Percentiles rank a stretch among this genome's conserved stretches.
phyloP scores from a whole-genome alignment of 768 basidiomycete species.

The Mycena galericulata region DNA sequence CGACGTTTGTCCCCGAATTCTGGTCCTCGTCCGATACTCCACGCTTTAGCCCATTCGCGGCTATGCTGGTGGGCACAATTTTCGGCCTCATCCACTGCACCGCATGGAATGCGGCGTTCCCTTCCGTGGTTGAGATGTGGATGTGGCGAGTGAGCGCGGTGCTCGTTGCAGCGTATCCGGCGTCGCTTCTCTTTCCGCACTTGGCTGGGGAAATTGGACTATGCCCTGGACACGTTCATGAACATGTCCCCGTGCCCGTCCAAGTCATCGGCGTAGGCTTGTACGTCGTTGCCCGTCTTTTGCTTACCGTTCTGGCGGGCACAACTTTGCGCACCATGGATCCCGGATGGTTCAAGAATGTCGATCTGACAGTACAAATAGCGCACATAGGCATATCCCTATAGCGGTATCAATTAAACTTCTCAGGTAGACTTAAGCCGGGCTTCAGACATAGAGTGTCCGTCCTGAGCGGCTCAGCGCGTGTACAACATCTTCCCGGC shows the following conservation, averaged over 20 bases:
- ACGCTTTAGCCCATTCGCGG: background rate
- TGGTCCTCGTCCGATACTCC: background rate
- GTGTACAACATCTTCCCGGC: too few species aligned
- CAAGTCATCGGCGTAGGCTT: background rate
- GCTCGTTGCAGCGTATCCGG: slow-evolving; percentile 14
- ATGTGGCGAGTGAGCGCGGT: slow-evolving; percentile 37
- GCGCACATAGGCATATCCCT: background rate
- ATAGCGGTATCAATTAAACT: too few species aligned
- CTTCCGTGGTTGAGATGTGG: slow-evolving; percentile 29
- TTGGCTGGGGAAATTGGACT: background rate
- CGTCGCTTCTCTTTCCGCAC: background rate
- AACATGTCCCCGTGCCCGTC: background rate
- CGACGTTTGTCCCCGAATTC: background rate
- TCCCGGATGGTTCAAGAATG: background rate
- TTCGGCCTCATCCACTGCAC: slow-evolving; percentile 45
- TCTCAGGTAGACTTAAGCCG: too few species aligned
- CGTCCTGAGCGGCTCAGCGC: too few species aligned
- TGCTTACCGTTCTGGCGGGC: background rate
- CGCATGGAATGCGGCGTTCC: slow-evolving; percentile 41
- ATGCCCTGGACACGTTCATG: background rate
- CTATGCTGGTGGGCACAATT: slow-evolving; percentile 18
- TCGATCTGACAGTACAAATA: background rate
- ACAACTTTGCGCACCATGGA: background rate
- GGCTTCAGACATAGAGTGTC: too few species aligned
- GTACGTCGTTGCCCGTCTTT: background rate